Evolutionary conservation across 805 yeast genomes (phyloP), one percentile per base, ranked within the genome.

Genomic region (Hanseniaspora taiwanica): DNA sequence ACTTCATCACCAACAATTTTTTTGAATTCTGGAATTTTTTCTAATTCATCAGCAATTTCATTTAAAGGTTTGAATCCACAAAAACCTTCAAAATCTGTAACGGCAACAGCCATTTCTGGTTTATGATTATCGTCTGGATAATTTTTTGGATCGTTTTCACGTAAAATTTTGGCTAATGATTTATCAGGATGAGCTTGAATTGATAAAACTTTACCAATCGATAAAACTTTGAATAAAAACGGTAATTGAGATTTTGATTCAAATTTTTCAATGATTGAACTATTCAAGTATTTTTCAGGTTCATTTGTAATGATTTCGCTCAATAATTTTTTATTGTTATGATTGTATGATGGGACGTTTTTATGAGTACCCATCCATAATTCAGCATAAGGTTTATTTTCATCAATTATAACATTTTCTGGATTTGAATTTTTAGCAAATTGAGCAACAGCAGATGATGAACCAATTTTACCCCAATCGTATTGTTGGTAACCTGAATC

Each of bases 321-420:
- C 57, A 91, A 69, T 17, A 75, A 68, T 48, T 71, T 63, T 24
- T 78, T 78, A 16, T 66, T 60, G 21, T 64, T 71, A 20, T 71
- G 69, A 37, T 73, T 71, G 37, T 62, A 62, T 16, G 95, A 80
- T 21, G 97, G 96, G 10, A 81, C 86, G 36, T 81, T 81, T 40
- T 94, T 89, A 58, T 91, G 98, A 20, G 97, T 86, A 31, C 98
- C 98, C 98, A 91, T 91, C 98, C 98, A 91, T 49, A 91, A 68
- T 61, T 91, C 98, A 14, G 98, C 98, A 56, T 91, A 91, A 9
- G 98, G 97, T 54, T 77, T 74, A 29, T 68, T 40, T 52, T 80
- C 87, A 48, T 81, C 84, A 41, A 86, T 71, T 16, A 54, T 55
- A 40, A 83, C 66, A 8, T 57, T n/a, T n/a, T n/a, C 49, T 2